Conservation (phyloP, 2,329 filamentous ascomycete genomes). For the Mycosphaerella sp. region DNA sequence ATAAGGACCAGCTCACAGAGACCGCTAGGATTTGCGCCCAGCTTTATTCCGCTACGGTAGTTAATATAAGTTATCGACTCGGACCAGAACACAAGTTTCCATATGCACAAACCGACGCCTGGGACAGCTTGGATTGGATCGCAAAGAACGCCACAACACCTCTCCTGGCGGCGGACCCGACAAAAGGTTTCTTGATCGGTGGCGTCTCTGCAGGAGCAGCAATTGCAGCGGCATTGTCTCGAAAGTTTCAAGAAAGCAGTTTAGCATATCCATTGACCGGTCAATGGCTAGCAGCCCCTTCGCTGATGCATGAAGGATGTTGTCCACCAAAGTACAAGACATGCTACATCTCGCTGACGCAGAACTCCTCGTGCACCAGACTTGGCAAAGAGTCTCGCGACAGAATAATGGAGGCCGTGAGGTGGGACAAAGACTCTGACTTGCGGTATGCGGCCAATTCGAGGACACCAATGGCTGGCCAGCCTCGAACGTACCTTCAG, state of each 20-base stretch:
- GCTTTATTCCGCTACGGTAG: conserved; percentile 37
- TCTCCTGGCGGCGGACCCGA: conserved; percentile 38
- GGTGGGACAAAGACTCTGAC: conserved; percentile 19
- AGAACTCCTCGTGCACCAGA: conserved; percentile 39
- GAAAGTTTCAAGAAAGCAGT: conserved; percentile 39
- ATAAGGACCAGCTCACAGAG: conserved; percentile 25
- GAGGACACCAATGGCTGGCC: conserved; percentile 28
- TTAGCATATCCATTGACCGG: conserved; percentile 44
- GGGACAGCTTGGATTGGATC: conserved; percentile 45
- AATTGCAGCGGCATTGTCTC: conserved; percentile 37
- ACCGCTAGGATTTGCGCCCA: conserved; percentile 25
- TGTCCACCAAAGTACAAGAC: conserved; percentile 39
- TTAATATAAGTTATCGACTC: conserved; percentile 43
- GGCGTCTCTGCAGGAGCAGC: conserved; percentile 46
- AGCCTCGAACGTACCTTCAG: conserved; percentile 48
- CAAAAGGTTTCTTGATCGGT: conserved; percentile 45
- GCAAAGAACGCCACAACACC: conserved; percentile 34
- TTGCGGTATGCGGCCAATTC: conserved; percentile 34
- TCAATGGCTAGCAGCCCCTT: conserved; percentile 42
- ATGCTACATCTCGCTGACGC: conserved; percentile 38
- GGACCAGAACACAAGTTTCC: conserved; percentile 47
- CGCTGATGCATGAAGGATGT: conserved; percentile 29
- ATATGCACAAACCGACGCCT: conserved; percentile 40
- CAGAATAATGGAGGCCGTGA: conserved; percentile 13
- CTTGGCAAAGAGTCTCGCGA: conserved; percentile 23